Conservation (phyloP, 2,329 filamentous ascomycete genomes). For the Trematosphaeria pertusa region DNA sequence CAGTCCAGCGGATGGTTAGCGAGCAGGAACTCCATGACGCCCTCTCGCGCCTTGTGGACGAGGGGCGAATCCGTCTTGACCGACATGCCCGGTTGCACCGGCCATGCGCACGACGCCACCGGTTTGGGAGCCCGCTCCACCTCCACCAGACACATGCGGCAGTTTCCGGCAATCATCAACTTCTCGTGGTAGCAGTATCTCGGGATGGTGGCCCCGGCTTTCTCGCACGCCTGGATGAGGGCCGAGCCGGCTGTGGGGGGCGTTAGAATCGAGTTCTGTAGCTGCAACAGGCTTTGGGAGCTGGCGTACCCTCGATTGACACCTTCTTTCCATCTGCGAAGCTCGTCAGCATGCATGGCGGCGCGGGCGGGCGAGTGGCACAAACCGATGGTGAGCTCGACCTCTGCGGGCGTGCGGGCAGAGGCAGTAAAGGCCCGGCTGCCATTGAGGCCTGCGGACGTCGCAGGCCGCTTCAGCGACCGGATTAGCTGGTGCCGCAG, state of each 20-base stretch:
- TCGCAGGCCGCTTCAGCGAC: conserved; percentile 65
- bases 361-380: conserved; percentile 38
- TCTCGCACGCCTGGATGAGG: conserved; percentile 98
- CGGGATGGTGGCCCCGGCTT: conserved; percentile 88
- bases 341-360: conserved; percentile 42
- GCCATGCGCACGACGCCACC: conserved; percentile 98
- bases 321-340: conserved; percentile 92
- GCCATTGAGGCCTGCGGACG: conserved; percentile 61
- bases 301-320: conserved; percentile 83
- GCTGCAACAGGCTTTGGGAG: conserved; percentile 17
- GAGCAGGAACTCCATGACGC: conserved; percentile 98
- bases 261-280: conserved; percentile 33
- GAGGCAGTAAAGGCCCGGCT: conserved; percentile 84
- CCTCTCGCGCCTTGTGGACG: conserved; percentile 96
- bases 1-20: conserved; percentile 97
- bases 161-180: conserved; percentile 98
- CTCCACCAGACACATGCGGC: conserved; percentile 99
- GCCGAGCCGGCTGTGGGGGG: conserved; percentile 80
- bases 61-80: conserved; percentile 98
- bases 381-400: conserved; percentile 94
- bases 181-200: conserved; percentile 99
- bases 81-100: conserved; percentile 97
- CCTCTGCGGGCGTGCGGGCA: conserved; percentile 80
- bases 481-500: conserved; percentile 71
- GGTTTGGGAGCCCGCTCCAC: conserved; percentile 96